Conservation (phyloP, 106 monocot genomes). For the Amphibolis antarctica region DNA sequence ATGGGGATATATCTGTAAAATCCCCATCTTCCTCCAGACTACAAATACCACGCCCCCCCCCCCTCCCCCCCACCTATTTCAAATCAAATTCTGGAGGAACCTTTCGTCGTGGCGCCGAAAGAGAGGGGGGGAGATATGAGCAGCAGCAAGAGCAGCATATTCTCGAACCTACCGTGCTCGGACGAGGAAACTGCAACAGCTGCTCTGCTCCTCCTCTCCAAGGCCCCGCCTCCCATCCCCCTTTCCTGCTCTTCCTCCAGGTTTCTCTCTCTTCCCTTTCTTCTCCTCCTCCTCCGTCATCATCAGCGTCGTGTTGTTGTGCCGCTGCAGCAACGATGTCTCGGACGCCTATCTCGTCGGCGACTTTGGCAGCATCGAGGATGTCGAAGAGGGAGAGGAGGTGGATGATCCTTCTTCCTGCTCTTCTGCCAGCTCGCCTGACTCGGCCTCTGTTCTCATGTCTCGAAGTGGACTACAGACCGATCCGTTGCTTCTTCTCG, state of each 20-base stretch:
- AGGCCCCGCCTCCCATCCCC: not conserved
- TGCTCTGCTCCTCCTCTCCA: not conserved
- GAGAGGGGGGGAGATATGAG: not conserved
- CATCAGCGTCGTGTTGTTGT: not conserved
- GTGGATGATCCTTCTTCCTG: not conserved
- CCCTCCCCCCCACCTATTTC: too few relatives aligned
- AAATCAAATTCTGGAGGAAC: too few relatives aligned
- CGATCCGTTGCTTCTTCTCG: slow-evolving; percentile 14
- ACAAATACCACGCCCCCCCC: too few relatives aligned
- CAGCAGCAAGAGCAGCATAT: not conserved
- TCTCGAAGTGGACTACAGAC: not conserved
- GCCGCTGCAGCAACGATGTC: not conserved
- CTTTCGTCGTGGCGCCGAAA: not conserved
- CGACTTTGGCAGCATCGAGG: not conserved
- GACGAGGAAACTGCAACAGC: too few relatives aligned
- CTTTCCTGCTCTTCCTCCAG: not conserved
- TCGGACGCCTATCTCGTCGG: not conserved
- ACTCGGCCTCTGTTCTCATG: slow-evolving; percentile 1
- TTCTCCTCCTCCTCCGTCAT: slow-evolving; percentile 2
- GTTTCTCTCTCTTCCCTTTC: not conserved
- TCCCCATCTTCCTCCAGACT: too few relatives aligned
- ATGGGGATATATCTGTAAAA: too few relatives aligned
- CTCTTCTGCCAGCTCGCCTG: not conserved
- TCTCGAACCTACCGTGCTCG: too few relatives aligned
- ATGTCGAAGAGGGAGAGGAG: not conserved